Evolutionary conservation across 768 basidiomycete species (phyloP), one percentile per base, ranked within the genome.

Genomic region (Macrolepiota fuliginosa): DNA sequence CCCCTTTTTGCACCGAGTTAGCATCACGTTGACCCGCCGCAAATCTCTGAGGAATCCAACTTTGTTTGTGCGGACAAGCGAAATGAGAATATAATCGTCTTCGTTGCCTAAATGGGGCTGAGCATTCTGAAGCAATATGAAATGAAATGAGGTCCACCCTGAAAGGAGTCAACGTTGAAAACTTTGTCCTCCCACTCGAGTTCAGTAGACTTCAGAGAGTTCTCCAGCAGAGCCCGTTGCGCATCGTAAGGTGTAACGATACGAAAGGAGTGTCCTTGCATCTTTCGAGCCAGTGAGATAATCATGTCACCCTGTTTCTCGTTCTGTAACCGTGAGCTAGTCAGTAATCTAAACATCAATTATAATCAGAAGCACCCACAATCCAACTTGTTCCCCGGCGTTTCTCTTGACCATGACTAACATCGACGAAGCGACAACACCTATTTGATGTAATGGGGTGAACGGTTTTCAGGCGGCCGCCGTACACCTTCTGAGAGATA

Each of bases 141-240:
- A 56, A 11, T 11, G 13, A 25, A 4, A 47, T 2, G 17, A 35
- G 9, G 6, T 36, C 57, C 65, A 84, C 89, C 90, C 80, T 92
- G 91, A 66, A 91, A 92, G 0, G 87, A 83, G 66, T 92, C 90
- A 27, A 92, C 85, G 69, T 89, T 91, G 75, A 89, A 92, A 57
- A 85, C 85, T 57, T 78, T 86, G 63, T 90, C 79, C 40, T 82
- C 68, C 83, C 83, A 87, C 1, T 73, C 66, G 0, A 91, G 70
- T 0, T 77, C 73, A 37, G 72, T 72, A 0, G 61, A 45, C 65
- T 86, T 79, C 12, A 92, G 71, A 9, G 71, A 69, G 1, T 71
- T 71, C 67, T 90, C 86, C 15, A 92, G 68, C 4, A 67, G 59
- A 13, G 73, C 76, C 9, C 88, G 79, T 69, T 92, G 91, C 4